These are phyloP conservation scores for Phytophthora foliorum DNA, from an alignment of 352 stramenopile genomes.

Conservation along the genomic window DNA sequence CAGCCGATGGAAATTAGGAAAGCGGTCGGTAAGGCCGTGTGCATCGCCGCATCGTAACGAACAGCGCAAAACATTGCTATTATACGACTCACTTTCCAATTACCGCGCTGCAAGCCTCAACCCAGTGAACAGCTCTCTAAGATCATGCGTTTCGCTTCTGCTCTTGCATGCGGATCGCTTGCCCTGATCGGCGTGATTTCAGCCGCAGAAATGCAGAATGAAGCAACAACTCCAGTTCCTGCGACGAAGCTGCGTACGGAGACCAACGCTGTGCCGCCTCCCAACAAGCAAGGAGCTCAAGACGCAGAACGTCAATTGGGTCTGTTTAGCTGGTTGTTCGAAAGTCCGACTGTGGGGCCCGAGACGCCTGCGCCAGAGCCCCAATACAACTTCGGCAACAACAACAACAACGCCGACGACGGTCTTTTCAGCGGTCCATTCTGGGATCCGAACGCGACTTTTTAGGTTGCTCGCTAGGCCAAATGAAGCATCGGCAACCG, in stretches of 20 bases:
- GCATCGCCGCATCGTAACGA: no score
- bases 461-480: no score
- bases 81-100: slow-evolving; percentile 12
- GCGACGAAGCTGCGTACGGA: slow-evolving; percentile 14
- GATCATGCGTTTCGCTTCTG: slow-evolving; percentile 7
- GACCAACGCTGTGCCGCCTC: slow-evolving; percentile 7
- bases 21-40: no score
- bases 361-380: background rate
- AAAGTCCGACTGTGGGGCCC: slow-evolving; percentile 2
- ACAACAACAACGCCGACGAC: slow-evolving; percentile 2
- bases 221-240: slow-evolving; percentile 2
- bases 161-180: background rate
- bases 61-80: background rate
- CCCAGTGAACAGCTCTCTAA: background rate
- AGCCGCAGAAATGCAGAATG: background rate
- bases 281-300: background rate
- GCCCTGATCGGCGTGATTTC: slow-evolving; percentile 8
- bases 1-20: no score
- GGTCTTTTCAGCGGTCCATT: slow-evolving; percentile 19
- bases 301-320: slow-evolving; percentile 10
- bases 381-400: background rate
- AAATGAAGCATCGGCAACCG: background rate
- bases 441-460: slow-evolving; percentile 10
- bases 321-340: slow-evolving; percentile 8
- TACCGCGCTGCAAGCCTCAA: background rate